Base-by-base conservation (phyloP, 768 basidiomycete species). In the Leucosporidium scottii region DNA sequence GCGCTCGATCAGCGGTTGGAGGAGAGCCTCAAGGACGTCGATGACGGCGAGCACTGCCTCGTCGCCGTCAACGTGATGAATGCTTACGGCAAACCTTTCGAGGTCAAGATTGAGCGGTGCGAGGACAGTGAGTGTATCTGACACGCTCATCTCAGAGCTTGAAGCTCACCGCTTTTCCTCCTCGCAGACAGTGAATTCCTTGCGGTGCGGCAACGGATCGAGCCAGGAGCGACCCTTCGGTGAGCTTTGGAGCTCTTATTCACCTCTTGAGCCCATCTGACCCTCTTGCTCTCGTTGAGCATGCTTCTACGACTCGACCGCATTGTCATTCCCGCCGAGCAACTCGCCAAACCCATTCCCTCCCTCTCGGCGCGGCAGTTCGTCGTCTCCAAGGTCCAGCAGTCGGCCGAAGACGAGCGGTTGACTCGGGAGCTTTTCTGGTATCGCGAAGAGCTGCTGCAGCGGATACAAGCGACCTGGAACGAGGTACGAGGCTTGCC, bases 61-160 rank as follows among this genome's bases (percentile, higher is more conserved):
- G 87, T 98, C 76, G 86, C 86, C 1, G 80, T 97, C 34, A 90
- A 93, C 75, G 87, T 99, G n/a, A 84, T 87, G 62, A 99, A 99
- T 75, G 86, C 88, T 0, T 94, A 93, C 75, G 90, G 90, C 0
- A 80, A 87, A 34, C 92, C 96, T 0, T 98, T 99, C 75, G 91
- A 94, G 74, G 87, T 94, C 34, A 84, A 83, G 0, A 85, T 98
- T 66, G 82, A 86, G 65, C 57, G 57, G 39, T 31, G 57, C 18
- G 39, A n/a, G 57, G 30, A n/a, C n/a, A n/a, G 18, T 27, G 39
- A 34, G 36, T 27, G n/a, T 50, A 10, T 20, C 28, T 36, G 13
- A 49, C n/a, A n/a, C 36, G 67, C 49, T 12, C 23, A 2, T 1
- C 5, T 6, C 4, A 12, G 23, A 28, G n/a, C 54, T 60, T 59